Percentiles rank a stretch among this genome's conserved stretches.
Conservation (phyloP, 352 stramenopile species). For the Phytopythium delawarense region DNA sequence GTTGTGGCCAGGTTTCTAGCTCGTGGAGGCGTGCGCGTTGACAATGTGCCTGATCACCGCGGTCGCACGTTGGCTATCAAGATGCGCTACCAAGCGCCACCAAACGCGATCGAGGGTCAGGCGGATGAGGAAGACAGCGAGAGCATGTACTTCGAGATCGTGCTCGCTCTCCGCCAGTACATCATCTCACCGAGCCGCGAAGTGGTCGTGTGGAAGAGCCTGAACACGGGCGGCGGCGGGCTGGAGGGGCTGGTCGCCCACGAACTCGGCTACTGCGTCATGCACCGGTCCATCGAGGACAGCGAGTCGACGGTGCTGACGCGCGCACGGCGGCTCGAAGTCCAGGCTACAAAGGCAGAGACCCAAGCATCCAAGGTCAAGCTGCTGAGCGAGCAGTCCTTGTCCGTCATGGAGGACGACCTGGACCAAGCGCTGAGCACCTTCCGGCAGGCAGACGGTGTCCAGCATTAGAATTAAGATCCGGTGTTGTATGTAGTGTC, state of each 20-base stretch:
- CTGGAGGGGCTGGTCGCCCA: neutral
- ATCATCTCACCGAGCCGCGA: neutral
- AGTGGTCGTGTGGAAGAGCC: neutral
- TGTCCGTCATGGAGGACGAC: conserved; percentile 2
- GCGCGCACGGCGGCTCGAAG: neutral
- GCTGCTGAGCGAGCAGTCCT: neutral
- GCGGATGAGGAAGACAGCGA: neutral
- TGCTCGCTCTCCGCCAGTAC: neutral
- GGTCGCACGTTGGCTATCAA: neutral
- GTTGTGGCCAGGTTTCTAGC: neutral
- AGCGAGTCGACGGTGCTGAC: neutral
- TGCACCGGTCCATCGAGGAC: neutral
- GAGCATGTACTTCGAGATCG: neutral
- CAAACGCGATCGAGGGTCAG: neutral
- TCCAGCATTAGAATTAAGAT: too few relatives aligned
- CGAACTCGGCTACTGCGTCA: neutral
- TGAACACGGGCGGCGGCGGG: neutral
- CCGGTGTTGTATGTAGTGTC: too few relatives aligned
- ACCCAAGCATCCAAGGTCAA: neutral
- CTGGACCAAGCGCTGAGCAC: neutral
- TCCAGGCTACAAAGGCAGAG: neutral
- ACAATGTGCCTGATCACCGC: neutral
- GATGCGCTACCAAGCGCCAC: neutral
- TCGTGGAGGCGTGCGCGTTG: neutral
- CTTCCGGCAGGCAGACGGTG: neutral